These are phyloP conservation scores for Grigorovia jiainica DNA, from an alignment of 805 yeast species.

Conservation along the genomic window DNA sequence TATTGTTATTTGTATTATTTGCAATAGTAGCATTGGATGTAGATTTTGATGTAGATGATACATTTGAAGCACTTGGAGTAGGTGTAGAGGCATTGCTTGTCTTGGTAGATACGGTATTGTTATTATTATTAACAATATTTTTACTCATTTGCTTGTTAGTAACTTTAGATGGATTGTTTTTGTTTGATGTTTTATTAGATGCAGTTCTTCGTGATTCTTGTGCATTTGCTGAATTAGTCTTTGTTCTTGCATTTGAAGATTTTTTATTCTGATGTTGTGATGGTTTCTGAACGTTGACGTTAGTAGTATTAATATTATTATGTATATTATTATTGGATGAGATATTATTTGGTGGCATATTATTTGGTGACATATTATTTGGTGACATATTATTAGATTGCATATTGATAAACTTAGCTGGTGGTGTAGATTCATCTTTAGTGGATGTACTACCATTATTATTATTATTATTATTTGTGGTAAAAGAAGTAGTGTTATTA, in stretches of 20 bases:
- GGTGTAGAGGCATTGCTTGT: constrained; percentile 1
- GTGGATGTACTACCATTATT: background rate
- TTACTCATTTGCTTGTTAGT: too few relatives aligned
- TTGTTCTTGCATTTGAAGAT: background rate
- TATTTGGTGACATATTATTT: background rate
- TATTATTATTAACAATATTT: too few relatives aligned
- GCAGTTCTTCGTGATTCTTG: too few relatives aligned
- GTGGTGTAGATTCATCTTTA: background rate
- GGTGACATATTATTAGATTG: background rate
- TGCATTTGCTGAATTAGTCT: background rate
- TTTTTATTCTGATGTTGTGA: background rate
- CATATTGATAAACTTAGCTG: background rate
- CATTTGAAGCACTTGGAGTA: too few relatives aligned
- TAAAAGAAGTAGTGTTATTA: constrained; percentile 3
- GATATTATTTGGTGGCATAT: too few relatives aligned
- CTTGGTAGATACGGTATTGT: background rate
- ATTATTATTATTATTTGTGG: constrained; percentile 2
- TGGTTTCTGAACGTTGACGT: too few relatives aligned
- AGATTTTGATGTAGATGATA: constrained; percentile 3
- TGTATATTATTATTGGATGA: constrained; percentile 4
- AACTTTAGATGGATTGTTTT: too few relatives aligned
- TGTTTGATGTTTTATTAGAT: too few relatives aligned
- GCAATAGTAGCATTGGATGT: background rate
- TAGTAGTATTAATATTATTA: background rate
- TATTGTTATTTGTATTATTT: background rate